A percentile compares a stretch with the other conserved stretches of the same genome.
phyloP scores from a whole-genome alignment of 805 yeast species.

The Wickerhamomyces sydowiorum region DNA sequence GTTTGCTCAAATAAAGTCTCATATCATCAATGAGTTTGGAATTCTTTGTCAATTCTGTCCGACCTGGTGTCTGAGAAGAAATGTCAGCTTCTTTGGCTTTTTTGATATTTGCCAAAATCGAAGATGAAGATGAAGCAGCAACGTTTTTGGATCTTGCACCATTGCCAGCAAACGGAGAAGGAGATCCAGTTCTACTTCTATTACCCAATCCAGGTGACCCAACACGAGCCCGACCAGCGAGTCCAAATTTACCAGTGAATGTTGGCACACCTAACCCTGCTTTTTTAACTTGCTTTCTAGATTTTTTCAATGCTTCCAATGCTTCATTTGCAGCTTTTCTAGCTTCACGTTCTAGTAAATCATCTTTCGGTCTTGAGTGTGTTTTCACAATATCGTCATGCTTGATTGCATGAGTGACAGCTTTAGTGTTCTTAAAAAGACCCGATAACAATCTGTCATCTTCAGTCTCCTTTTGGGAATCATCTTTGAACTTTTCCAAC shows the following conservation, averaged over 20 bases:
- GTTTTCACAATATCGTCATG: slow-evolving; percentile 74
- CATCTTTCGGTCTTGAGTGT: slow-evolving; percentile 26
- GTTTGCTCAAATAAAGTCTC: slow-evolving; percentile 30
- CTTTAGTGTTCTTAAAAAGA: slow-evolving; percentile 59
- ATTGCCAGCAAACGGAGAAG: slow-evolving; percentile 2
- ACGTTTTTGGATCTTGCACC: neutral
- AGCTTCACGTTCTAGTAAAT: slow-evolving; percentile 53
- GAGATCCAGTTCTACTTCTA: slow-evolving; percentile 12
- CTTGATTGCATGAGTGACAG: slow-evolving; percentile 63
- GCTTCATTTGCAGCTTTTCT: slow-evolving; percentile 49
- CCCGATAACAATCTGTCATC: slow-evolving; percentile 72
- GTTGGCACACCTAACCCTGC: slow-evolving; percentile 77
- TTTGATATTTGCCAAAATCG: slow-evolving; percentile 44
- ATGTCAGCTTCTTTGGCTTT: slow-evolving; percentile 12
- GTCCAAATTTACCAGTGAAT: slow-evolving; percentile 92
- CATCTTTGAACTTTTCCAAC: slow-evolving; percentile 52
- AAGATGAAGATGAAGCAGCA: slow-evolving; percentile 33
- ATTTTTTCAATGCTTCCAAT: slow-evolving; percentile 50
- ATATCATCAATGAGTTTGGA: slow-evolving; percentile 31
- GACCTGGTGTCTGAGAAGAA: neutral
- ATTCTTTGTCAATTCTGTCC: slow-evolving; percentile 1
- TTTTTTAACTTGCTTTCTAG: slow-evolving; percentile 36
- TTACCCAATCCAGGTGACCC: slow-evolving; percentile 1
- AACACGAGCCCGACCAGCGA: slow-evolving; percentile 57
- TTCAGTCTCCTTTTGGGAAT: slow-evolving; percentile 33